Evolutionary conservation across 1,284 basidiomycete species (phyloP).

Genomic region (Bjerkandera adusta): DNA sequence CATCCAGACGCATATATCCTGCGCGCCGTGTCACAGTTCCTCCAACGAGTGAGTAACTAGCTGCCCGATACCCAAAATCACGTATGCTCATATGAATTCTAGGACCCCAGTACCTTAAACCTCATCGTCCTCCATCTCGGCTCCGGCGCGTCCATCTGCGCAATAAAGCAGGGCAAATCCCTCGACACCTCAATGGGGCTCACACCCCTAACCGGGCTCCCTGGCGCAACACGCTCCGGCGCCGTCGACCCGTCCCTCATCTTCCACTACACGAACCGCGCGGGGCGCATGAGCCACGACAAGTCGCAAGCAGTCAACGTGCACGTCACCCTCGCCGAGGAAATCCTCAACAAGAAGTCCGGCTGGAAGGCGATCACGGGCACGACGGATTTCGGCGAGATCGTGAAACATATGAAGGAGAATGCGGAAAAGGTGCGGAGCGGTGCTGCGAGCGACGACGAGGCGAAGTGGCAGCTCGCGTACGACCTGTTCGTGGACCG

Average conservation of each 20-base stretch:
- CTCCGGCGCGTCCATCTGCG: constrained; percentile 80
- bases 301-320: constrained; percentile 46
- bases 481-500: constrained; percentile 78
- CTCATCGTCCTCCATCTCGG: constrained; percentile 84
- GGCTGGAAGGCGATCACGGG: constrained; percentile 78
- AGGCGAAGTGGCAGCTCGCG: constrained; percentile 45
- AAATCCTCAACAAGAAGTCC: constrained; percentile 72
- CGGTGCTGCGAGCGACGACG: constrained; percentile 25
- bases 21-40: constrained; percentile 52
- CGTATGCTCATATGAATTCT: background rate
- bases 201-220: constrained; percentile 75
- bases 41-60: constrained; percentile 46
- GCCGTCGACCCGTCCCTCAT: constrained; percentile 81
- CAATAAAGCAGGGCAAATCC: constrained; percentile 68
- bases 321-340: constrained; percentile 75
- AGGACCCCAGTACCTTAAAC: constrained; percentile 44
- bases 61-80: background rate
- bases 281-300: constrained; percentile 52
- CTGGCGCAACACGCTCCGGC: constrained; percentile 85
- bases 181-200: constrained; percentile 85
- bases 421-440: constrained; percentile 24
- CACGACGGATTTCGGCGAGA: constrained; percentile 73
- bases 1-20: constrained; percentile 61
- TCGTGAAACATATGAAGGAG: constrained; percentile 40
- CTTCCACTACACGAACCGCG: constrained; percentile 79